phyloP scores from a whole-genome alignment of 2,329 filamentous ascomycete species.

The Penicillium sp. region DNA sequence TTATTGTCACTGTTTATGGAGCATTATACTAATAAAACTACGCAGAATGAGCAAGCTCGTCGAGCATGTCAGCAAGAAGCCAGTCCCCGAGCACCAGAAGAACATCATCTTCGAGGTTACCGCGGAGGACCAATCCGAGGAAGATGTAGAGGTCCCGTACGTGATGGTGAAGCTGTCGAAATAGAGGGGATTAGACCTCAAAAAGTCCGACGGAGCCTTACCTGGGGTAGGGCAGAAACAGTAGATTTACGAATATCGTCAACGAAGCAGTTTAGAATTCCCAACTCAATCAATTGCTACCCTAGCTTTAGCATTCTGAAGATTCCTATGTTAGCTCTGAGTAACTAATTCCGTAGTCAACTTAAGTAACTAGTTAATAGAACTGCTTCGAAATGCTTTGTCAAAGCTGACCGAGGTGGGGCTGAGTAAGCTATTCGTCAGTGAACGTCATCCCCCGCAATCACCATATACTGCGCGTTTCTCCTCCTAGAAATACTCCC shows the following conservation, averaged over 20 bases:
- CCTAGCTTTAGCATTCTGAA: background rate
- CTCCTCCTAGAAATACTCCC: background rate
- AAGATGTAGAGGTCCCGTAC: constrained; percentile 96
- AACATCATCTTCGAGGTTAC: constrained; percentile 97
- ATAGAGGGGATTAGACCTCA: constrained; percentile 7
- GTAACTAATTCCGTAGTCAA: too few species aligned
- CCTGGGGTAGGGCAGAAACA: background rate
- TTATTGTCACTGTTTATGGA: background rate
- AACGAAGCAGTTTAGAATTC: constrained; percentile 11
- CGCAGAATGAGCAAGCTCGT: constrained; percentile 79
- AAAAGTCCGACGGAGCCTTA: constrained; percentile 2
- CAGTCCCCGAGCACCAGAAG: constrained; percentile 83
- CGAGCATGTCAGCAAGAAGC: constrained; percentile 84
- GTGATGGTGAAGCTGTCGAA: constrained; percentile 75
- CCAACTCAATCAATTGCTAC: constrained; percentile 7
- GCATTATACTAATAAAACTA: constrained; percentile 24
- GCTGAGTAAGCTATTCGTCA: constrained; percentile 21
- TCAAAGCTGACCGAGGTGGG: constrained; percentile 24
- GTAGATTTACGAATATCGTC: constrained; percentile 14
- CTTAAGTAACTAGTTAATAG: background rate
- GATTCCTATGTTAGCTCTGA: background rate
- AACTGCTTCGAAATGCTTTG: constrained; percentile 18
- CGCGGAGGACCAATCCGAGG: constrained; percentile 77
- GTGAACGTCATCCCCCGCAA: constrained; percentile 15
- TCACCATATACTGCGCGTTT: background rate